Evolutionary conservation across 148 eudicot genomes (phyloP).

Genomic region (Rhododendron vialii): DNA sequence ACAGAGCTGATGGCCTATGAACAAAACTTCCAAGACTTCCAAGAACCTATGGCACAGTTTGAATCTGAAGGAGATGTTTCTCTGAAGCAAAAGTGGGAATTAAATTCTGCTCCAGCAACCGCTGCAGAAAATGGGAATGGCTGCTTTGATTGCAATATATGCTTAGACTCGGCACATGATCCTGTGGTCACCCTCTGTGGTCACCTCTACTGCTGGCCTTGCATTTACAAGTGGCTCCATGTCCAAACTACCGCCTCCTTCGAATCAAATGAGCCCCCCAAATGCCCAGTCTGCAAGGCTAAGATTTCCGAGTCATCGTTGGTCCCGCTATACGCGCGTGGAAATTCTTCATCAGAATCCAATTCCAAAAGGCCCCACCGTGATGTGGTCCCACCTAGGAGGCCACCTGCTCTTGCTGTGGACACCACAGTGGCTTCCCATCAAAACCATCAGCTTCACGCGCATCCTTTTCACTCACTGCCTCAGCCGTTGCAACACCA

Average conservation of each 20-base stretch:
- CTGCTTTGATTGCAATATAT: conserved; percentile 77
- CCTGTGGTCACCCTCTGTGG: conserved; percentile 94
- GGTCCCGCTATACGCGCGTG: conserved; percentile 72
- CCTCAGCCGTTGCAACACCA: conserved; percentile 29
- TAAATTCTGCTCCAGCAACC: conserved; percentile 19
- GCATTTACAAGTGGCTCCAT: conserved; percentile 82
- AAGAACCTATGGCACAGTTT: conserved; percentile 25
- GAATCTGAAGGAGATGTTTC: conserved; percentile 24
- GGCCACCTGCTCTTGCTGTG: conserved; percentile 46
- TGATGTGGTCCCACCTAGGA: conserved; percentile 40
- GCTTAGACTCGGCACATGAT: conserved; percentile 77
- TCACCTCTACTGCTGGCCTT: conserved; percentile 87
- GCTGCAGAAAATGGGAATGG: conserved; percentile 33
- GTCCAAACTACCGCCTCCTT: conserved; percentile 40
- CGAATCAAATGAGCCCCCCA: conserved; percentile 36
- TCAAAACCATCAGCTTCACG: conserved; percentile 20
- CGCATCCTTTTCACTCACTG: conserved; percentile 13
- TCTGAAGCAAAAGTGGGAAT: conserved; percentile 26
- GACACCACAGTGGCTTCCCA: conserved; percentile 17
- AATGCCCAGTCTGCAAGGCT: conserved; percentile 83
- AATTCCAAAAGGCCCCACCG: conserved; percentile 27
- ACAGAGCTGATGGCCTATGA: conserved; percentile 45
- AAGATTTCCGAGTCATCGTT: conserved; percentile 54
- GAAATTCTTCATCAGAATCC: conserved; percentile 33
- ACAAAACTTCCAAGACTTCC: conserved; percentile 35